Conservation (phyloP, 306 rosid species). For the Hylodesmum podocarpum region DNA sequence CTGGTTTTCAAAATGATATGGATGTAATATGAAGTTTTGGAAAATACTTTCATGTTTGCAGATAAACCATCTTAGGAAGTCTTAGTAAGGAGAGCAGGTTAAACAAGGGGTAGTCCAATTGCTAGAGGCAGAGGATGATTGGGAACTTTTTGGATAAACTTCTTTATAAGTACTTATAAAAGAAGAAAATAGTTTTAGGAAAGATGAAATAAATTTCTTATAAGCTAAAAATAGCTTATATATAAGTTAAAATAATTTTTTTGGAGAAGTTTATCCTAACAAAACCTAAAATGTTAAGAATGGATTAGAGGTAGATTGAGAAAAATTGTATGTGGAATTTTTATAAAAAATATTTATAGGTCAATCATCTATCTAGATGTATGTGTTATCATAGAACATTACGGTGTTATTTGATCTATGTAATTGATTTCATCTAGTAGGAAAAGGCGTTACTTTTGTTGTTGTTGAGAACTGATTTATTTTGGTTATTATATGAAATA, state of each 20-base stretch:
- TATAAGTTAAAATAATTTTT: too few relatives aligned
- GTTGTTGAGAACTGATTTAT: too few relatives aligned
- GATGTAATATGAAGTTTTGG: background rate
- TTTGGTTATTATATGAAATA: too few relatives aligned
- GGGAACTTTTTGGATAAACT: too few relatives aligned
- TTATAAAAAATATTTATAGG: background rate
- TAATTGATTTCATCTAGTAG: background rate
- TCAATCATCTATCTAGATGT: background rate
- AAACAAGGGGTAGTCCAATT: background rate
- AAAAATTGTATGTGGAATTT: too few relatives aligned
- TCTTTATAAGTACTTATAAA: too few relatives aligned
- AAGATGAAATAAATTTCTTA: too few relatives aligned
- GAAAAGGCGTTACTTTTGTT: background rate
- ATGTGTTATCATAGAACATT: too few relatives aligned
- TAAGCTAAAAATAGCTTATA: too few relatives aligned
- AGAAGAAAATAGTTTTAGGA: too few relatives aligned
- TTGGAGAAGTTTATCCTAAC: too few relatives aligned
- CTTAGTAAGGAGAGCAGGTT: background rate
- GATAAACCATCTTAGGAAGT: background rate
- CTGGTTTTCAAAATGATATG: slow-evolving; percentile 3
- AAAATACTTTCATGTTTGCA: background rate
- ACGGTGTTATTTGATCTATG: background rate
- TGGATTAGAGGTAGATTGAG: background rate
- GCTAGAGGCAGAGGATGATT: background rate
- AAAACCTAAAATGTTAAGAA: too few relatives aligned